These are phyloP conservation scores for Cytospora leucostoma DNA, from an alignment of 2,329 filamentous ascomycete genomes.

Conservation along the genomic window DNA sequence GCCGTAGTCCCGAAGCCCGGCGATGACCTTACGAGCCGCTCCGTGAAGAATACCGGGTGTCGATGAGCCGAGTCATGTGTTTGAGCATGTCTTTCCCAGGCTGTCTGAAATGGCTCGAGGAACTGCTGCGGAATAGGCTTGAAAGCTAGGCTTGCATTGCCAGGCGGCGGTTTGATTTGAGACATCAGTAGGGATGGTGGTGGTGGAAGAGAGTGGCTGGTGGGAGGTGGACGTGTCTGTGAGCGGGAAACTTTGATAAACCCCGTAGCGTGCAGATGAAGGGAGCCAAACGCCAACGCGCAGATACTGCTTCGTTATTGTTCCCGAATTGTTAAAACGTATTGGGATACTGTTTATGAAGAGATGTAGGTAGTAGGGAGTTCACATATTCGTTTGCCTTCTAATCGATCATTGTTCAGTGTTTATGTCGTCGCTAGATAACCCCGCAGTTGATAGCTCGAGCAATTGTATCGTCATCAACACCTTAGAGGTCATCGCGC, in stretches of 20 bases:
- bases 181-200: conserved; percentile 12
- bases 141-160: background rate
- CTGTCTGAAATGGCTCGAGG: conserved; percentile 30
- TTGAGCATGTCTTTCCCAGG: conserved; percentile 33
- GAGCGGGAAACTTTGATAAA: background rate
- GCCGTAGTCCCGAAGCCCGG: conserved; percentile 33
- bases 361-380: background rate
- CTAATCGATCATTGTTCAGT: conserved; percentile 1
- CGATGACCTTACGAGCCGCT: conserved; percentile 59
- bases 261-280: too few relatives aligned
- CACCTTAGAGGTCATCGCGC: background rate
- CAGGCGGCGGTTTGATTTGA: conserved; percentile 16
- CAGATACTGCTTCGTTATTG: background rate
- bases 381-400: background rate
- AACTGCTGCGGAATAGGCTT: conserved; percentile 34
- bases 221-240: background rate
- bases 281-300: background rate
- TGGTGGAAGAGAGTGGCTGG: background rate
- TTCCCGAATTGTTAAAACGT: background rate
- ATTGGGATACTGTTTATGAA: background rate
- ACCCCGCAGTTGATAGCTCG: conserved; percentile 17
- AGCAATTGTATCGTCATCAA: conserved; percentile 10
- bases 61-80: conserved; percentile 58
- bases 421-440: conserved; percentile 1
- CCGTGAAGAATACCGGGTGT: conserved; percentile 78